phyloP scores from a whole-genome alignment of 805 yeast species.

The Candida ipomoeae region DNA sequence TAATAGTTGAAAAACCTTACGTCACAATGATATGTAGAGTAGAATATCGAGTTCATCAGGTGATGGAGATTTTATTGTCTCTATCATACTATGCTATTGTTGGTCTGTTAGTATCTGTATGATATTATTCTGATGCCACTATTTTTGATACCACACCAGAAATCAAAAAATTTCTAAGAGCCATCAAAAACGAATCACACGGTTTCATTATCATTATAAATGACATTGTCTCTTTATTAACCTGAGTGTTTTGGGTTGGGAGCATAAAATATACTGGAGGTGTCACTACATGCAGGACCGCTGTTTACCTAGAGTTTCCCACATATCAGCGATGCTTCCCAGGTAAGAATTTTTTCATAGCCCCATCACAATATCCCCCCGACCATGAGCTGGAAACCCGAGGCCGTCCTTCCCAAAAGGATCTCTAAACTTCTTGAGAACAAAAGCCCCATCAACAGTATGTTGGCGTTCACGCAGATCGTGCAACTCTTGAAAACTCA shows the following conservation, averaged over 20 bases:
- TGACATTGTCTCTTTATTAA: neutral
- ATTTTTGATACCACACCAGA: no score
- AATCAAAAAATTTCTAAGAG: no score
- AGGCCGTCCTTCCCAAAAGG: constrained; percentile 47
- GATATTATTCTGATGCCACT: no score
- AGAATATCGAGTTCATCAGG: no score
- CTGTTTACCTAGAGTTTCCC: neutral
- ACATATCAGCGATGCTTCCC: neutral
- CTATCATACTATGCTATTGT: no score
- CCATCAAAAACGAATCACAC: no score
- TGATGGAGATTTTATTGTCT: no score
- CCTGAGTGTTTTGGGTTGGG: neutral
- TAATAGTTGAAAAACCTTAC: constrained; percentile 18
- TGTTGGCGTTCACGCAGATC: constrained; percentile 58
- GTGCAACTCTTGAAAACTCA: constrained; percentile 71
- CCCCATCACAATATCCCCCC: neutral
- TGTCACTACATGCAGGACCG: neutral
- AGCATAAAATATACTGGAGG: neutral
- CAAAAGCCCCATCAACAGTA: constrained; percentile 40
- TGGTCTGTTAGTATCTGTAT: no score
- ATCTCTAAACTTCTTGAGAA: constrained; percentile 36
- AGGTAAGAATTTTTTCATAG: neutral
- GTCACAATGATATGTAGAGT: constrained; percentile 1
- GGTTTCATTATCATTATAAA: no score
- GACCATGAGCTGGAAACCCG: constrained; percentile 47